Evolutionary conservation across 2,329 filamentous ascomycete genomes (phyloP).

Genomic region (Aspergillus pseudonomiae): DNA sequence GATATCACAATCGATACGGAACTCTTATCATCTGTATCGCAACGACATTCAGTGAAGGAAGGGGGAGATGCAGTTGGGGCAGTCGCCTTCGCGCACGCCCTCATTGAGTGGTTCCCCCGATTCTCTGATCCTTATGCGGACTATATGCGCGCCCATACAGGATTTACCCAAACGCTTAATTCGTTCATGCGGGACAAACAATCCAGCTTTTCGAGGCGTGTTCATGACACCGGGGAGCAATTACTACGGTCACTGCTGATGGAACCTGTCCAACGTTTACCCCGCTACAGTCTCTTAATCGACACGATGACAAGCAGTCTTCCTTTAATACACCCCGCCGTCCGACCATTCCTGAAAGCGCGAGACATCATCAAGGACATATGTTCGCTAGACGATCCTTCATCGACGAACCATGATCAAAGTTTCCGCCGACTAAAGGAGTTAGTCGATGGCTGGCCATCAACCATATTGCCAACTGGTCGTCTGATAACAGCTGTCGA

Average conservation of each 20-base stretch:
- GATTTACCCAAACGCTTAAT: slow-evolving; percentile 80
- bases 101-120: slow-evolving; percentile 89
- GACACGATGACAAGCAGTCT: slow-evolving; percentile 90
- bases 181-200: slow-evolving; percentile 74
- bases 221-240: slow-evolving; percentile 86
- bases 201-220: slow-evolving; percentile 78
- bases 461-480: slow-evolving; percentile 70
- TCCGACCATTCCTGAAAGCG: slow-evolving; percentile 81
- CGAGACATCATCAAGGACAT: slow-evolving; percentile 95
- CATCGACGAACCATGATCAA: slow-evolving; percentile 68
- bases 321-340: slow-evolving; percentile 81
- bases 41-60: slow-evolving; percentile 49
- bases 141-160: slow-evolving; percentile 87
- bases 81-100: slow-evolving; percentile 74
- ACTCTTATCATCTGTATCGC: slow-evolving; percentile 50
- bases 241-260: slow-evolving; percentile 88
- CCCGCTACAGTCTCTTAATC: slow-evolving; percentile 92
- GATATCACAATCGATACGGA: slow-evolving; percentile 69
- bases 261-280: slow-evolving; percentile 91
- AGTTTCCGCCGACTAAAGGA: slow-evolving; percentile 73
- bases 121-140: slow-evolving; percentile 91
- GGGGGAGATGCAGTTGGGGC: slow-evolving; percentile 75
- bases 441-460: slow-evolving; percentile 77
- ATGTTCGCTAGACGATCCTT: slow-evolving; percentile 81
- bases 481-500: slow-evolving; percentile 82